Conservation (phyloP, 192 early-diverging fungal genomes). For the Coemansia sp. region DNA sequence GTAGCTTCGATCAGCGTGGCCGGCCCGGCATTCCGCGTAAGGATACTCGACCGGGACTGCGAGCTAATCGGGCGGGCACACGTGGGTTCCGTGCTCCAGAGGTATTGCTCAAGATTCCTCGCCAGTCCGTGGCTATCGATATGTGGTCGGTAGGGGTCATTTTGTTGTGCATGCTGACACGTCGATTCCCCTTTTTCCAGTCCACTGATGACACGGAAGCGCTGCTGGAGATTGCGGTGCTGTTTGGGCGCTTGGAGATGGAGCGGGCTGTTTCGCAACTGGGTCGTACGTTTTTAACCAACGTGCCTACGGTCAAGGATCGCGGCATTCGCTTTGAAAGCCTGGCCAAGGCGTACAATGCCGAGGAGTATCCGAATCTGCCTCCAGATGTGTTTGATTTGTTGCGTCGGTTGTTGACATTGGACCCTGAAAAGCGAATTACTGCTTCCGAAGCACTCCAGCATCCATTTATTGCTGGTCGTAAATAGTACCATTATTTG, state of each 20-base stretch:
- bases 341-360: constrained; percentile 51
- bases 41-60: constrained; percentile 58
- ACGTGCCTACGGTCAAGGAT: constrained; percentile 51
- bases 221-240: constrained; percentile 73
- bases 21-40: constrained; percentile 46
- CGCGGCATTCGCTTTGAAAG: constrained; percentile 48
- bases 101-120: constrained; percentile 73
- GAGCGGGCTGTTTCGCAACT: constrained; percentile 60
- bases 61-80: constrained; percentile 87
- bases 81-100: constrained; percentile 93
- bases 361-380: constrained; percentile 26
- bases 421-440: constrained; percentile 63
- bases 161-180: constrained; percentile 73
- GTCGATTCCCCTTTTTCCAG: constrained; percentile 87
- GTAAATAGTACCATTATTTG: neutral
- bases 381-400: constrained; percentile 60
- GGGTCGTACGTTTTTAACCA: constrained; percentile 51
- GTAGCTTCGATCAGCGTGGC: constrained; percentile 36
- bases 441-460: constrained; percentile 73
- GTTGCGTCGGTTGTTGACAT: constrained; percentile 56
- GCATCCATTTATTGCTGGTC: constrained; percentile 65
- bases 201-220: constrained; percentile 84
- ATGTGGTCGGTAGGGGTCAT: constrained; percentile 93
- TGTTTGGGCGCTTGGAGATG: constrained; percentile 81
- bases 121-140: constrained; percentile 83